Evolutionary conservation across 164 flowering plant genomes (phyloP).

Genomic region (Liriodendron chinense): DNA sequence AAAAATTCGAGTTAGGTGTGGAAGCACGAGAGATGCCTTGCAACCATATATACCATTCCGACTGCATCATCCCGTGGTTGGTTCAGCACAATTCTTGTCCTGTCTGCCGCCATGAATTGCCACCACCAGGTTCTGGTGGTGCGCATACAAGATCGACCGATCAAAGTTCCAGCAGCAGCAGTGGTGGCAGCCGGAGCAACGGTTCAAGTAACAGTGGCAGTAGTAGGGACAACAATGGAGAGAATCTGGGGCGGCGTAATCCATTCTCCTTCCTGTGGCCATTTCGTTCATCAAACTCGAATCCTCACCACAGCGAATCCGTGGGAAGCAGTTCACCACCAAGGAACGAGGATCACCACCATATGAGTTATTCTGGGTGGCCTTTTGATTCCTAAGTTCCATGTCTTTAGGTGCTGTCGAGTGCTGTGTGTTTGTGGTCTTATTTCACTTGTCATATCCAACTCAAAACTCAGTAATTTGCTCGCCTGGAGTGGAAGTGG

Average conservation of each 20-base stretch:
- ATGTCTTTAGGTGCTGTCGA: neutral
- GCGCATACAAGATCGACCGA: constrained; percentile 12
- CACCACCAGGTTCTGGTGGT: constrained; percentile 35
- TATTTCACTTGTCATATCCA: neutral
- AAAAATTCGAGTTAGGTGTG: constrained; percentile 60
- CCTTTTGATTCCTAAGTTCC: constrained; percentile 34
- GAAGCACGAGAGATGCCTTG: constrained; percentile 80
- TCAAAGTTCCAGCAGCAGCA: constrained; percentile 25
- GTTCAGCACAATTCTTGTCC: constrained; percentile 81
- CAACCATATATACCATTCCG: constrained; percentile 67
- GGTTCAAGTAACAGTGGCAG: constrained; percentile 9
- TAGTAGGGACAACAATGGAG: constrained; percentile 28
- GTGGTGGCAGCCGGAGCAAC: constrained; percentile 27
- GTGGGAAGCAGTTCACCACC: constrained; percentile 35
- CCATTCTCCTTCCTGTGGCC: constrained; percentile 67
- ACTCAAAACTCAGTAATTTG: neutral
- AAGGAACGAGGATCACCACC: constrained; percentile 32
- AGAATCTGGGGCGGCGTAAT: constrained; percentile 46
- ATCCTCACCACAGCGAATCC: constrained; percentile 27
- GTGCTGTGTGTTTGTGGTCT: neutral
- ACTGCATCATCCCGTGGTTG: constrained; percentile 85
- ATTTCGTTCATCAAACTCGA: constrained; percentile 55
- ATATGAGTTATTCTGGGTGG: constrained; percentile 47
- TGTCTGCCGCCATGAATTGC: constrained; percentile 67
- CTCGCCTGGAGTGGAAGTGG: no score